Evolutionary conservation across 257 asterid species (phyloP).

Genomic region (Vinca minor): DNA sequence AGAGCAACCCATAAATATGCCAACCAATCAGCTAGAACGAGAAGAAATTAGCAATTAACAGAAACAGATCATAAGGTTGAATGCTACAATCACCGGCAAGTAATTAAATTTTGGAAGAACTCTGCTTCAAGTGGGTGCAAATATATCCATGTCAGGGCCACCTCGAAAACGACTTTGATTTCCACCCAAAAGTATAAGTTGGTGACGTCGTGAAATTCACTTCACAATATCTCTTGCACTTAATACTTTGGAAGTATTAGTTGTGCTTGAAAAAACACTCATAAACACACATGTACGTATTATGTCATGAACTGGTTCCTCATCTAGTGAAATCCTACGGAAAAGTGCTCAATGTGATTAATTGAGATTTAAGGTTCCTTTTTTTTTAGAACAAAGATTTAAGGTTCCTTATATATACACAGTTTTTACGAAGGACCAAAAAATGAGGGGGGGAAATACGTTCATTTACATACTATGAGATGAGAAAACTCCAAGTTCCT

Average conservation of each 20-base stretch:
- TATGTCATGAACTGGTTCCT: background rate
- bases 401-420: background rate
- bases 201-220: background rate
- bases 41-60: background rate
- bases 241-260: background rate
- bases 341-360: background rate
- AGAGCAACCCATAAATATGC: background rate
- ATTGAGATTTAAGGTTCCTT: background rate
- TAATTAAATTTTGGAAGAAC: background rate
- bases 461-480: background rate
- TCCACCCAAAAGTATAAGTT: background rate
- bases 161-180: background rate
- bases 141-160: background rate
- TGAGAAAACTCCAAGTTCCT: background rate
- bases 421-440: background rate
- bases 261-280: background rate
- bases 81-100: background rate
- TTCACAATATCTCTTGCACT: background rate
- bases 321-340: background rate
- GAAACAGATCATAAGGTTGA: background rate
- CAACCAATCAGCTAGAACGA: background rate
- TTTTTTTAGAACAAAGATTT: too few species aligned
- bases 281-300: background rate
- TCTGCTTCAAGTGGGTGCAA: background rate
- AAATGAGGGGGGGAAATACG: background rate